Percentiles rank a stretch among this genome's conserved stretches.
phyloP scores from a whole-genome alignment of 495 filamentous ascomycete species.

The Tetracladium setigerum region DNA sequence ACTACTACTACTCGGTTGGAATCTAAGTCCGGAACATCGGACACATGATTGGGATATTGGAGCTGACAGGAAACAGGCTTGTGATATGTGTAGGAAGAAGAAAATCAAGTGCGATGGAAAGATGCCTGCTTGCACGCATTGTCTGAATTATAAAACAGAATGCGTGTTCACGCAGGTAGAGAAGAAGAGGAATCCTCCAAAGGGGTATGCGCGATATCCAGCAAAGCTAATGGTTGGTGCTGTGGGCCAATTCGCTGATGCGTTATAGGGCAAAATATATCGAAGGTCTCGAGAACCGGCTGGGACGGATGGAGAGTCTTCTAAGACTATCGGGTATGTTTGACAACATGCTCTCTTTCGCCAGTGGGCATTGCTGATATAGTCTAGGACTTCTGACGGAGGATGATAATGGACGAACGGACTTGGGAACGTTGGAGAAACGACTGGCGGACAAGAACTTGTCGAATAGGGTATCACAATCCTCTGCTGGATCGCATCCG shows the following conservation, averaged over 20 bases:
- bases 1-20: neutral
- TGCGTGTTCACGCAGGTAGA: conserved; percentile 97
- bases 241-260: conserved; percentile 31
- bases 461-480: conserved; percentile 15
- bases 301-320: conserved; percentile 89
- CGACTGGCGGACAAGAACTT: conserved; percentile 39
- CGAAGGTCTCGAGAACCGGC: conserved; percentile 89
- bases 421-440: conserved; percentile 82
- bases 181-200: conserved; percentile 96
- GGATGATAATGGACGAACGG: conserved; percentile 79
- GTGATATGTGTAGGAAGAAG: conserved; percentile 99
- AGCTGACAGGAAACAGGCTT: conserved; percentile 54
- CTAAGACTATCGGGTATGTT: conserved; percentile 67
- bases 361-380: neutral
- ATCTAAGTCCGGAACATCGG: neutral
- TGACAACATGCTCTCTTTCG: neutral
- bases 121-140: conserved; percentile 90
- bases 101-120: conserved; percentile 99
- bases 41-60: conserved; percentile 1
- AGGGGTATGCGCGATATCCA: conserved; percentile 55
- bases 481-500: conserved; percentile 12
- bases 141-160: conserved; percentile 96
- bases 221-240: conserved; percentile 13
- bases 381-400: conserved; percentile 61
- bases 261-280: conserved; percentile 76